Conservation (phyloP, 139 green algal species). For the Marvania coccoides region DNA sequence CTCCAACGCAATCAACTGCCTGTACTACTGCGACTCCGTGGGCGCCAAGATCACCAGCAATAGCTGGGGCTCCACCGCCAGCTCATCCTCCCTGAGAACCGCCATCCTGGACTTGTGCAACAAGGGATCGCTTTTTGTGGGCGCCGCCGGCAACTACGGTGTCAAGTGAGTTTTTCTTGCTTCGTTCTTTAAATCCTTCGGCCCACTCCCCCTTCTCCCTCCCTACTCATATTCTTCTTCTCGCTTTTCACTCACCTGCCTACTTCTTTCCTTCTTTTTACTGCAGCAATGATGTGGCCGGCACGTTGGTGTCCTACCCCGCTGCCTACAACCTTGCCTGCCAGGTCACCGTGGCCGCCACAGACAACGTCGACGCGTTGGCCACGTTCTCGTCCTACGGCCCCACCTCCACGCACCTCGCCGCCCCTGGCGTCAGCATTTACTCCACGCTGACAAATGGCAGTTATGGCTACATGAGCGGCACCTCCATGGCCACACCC, state of each 20-base stretch:
- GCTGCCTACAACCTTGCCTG: not conserved
- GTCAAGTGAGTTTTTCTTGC: too few species aligned
- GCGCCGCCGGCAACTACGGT: conserved; percentile 20
- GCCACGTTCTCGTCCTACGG: conserved; percentile 10
- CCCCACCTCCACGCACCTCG: not conserved
- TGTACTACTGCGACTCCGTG: conserved; percentile 20
- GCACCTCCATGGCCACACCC: conserved; percentile 84
- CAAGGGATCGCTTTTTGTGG: conserved; percentile 25
- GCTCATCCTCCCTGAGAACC: conserved; percentile 15
- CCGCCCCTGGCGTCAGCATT: conserved; percentile 3
- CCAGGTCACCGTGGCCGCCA: conserved; percentile 15
- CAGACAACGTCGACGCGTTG: not conserved
- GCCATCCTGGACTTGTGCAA: conserved; percentile 8
- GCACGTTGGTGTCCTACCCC: conserved; percentile 9
- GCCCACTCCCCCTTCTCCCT: too few species aligned
- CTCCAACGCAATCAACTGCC: conserved; percentile 29
- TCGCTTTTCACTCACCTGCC: too few species aligned
- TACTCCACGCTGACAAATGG: not conserved
- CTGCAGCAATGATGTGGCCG: not conserved
- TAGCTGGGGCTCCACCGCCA: conserved; percentile 20
- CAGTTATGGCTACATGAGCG: conserved; percentile 8
- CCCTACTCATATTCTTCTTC: too few species aligned
- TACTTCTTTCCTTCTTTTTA: too few species aligned
- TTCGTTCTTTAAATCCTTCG: too few species aligned
- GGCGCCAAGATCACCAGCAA: conserved; percentile 25